phyloP scores from a whole-genome alignment of 306 rosid species.

The Ceratonia siliqua region DNA sequence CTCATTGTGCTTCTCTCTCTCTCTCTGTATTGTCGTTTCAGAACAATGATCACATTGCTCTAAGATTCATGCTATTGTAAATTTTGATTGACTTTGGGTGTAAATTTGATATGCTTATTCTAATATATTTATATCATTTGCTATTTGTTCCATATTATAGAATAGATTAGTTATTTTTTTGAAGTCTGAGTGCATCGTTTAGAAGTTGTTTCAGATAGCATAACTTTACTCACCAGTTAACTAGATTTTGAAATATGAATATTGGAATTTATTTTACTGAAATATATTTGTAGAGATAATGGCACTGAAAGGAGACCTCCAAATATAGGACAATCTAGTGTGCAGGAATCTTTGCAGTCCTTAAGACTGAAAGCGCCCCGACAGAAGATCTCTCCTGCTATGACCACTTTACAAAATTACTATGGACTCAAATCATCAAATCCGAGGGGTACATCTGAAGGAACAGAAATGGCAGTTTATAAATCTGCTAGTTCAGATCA shows the following conservation, averaged over 20 bases:
- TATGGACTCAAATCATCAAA: constrained; percentile 58
- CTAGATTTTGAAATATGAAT: constrained; percentile 19
- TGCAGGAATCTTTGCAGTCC: constrained; percentile 51
- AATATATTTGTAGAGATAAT: constrained; percentile 47
- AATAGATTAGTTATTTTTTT: not conserved
- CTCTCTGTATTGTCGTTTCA: not conserved
- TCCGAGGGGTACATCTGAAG: constrained; percentile 39
- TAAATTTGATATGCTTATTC: constrained; percentile 8
- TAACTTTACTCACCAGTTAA: not conserved
- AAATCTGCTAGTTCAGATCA: constrained; percentile 47
- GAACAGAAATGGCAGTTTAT: constrained; percentile 67
- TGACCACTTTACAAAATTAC: constrained; percentile 70
- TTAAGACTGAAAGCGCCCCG: constrained; percentile 53
- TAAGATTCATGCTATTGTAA: not conserved
- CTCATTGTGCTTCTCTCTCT: not conserved
- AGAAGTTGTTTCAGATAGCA: constrained; percentile 23
- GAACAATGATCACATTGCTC: not conserved
- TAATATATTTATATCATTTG: not conserved
- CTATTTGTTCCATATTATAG: not conserved
- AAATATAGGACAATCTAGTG: constrained; percentile 44
- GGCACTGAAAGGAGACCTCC: constrained; percentile 36
- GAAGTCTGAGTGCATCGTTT: constrained; percentile 4
- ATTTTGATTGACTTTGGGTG: not conserved
- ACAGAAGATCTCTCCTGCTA: constrained; percentile 55
- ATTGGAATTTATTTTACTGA: constrained; percentile 31